Conservation (phyloP, 2,329 filamentous ascomycete genomes). For the Nemania serpens region DNA sequence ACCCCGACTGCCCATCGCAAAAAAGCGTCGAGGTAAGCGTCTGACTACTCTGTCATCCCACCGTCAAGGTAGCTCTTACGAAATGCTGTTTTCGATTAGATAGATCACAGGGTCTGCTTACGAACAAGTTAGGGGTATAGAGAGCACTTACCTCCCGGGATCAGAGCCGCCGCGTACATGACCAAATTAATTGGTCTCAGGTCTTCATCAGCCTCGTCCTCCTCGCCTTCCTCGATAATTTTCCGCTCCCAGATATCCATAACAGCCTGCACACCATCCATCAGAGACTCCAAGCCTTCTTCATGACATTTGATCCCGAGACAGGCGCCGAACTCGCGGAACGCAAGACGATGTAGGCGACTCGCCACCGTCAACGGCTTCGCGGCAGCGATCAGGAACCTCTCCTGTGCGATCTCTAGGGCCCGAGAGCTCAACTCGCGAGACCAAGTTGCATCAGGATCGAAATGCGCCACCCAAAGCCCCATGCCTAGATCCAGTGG, state of each 20-base stretch:
- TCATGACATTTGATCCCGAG: constrained; percentile 14
- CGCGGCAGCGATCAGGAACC: constrained; percentile 1
- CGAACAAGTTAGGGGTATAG: no score
- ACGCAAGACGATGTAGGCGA: constrained; percentile 13
- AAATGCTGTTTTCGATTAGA: constrained; percentile 3
- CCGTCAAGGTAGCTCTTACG: not conserved
- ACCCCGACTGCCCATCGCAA: no score
- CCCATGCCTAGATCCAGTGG: constrained; percentile 15
- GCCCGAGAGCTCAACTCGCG: constrained; percentile 6
- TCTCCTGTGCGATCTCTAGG: not conserved
- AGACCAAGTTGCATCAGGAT: constrained; percentile 8
- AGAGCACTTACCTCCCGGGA: constrained; percentile 56
- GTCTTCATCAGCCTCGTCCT: constrained; percentile 43
- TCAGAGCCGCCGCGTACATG: constrained; percentile 61
- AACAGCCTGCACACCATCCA: constrained; percentile 4
- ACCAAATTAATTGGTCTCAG: constrained; percentile 58
- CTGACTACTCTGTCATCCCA: no score
- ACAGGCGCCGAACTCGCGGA: constrained; percentile 18
- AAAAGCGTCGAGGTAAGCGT: no score
- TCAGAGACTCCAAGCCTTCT: not conserved
- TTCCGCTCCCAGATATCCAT: constrained; percentile 31
- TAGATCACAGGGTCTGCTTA: not conserved
- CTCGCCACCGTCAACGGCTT: constrained; percentile 4
- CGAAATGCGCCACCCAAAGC: constrained; percentile 14
- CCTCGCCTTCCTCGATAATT: constrained; percentile 25